Base-by-base conservation (phyloP, 129 eudicot species). In the Mikania micrantha region DNA sequence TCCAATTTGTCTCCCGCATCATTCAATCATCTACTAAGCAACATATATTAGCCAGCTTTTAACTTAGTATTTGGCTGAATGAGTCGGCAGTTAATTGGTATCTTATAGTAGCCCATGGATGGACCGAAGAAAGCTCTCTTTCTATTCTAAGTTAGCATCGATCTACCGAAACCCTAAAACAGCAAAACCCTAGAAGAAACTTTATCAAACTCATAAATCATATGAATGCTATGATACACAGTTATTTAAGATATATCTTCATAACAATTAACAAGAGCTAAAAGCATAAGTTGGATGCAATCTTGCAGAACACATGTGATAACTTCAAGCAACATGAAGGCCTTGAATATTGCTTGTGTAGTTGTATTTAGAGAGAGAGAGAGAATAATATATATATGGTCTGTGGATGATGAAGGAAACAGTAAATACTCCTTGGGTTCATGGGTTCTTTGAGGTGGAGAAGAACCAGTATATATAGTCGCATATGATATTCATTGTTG, bases 41-140 rank as follows among this genome's bases (percentile, higher is more conserved):
- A 2, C n/a, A 7, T 0, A n/a, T n/a, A n/a, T n/a, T n/a, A 13
- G 2, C 28, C 13, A 27, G 41, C 15, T 4, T 19, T 38, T 64
- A 29, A 59, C 89, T 75, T 79, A 74, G 87, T 77, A 90, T 84
- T 72, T 90, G 97, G 83, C 77, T 87, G 97, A 90, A 90, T 90
- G 97, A 90, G 85, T 87, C 95, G 81, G 89, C 95, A 90, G 97
- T 91, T 71, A 88, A 85, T 76, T 86, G 87, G 77, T 31, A 92
- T 78, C 98, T 69, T 78, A 84, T 71, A 12, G 71, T 82, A 71
- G n/a, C 90, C 91, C 79, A 66, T 79, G 84, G 71, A 82, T 92
- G 98, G 88, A 92, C 98, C 64, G 86, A 86, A 92, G 98, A 88
- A 88, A 92, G 98, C 98, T 88, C 98, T 84, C 98, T 87, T 32